Evolutionary conservation across 176 grass and related monocot species (phyloP).

Genomic region (Lolium perenne): DNA sequence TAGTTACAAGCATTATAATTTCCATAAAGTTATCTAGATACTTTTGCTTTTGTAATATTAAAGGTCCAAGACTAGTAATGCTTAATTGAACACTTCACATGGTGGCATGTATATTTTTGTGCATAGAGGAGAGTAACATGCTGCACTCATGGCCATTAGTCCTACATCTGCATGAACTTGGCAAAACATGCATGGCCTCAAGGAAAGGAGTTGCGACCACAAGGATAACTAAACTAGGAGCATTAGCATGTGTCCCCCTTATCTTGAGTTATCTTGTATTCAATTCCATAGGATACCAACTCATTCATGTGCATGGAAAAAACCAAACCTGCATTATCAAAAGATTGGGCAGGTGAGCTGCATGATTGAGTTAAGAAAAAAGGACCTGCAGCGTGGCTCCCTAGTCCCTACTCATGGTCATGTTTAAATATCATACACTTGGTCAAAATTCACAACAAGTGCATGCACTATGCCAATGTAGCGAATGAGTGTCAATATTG

Average conservation of each 20-base stretch:
- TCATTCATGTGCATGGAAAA: slow-evolving; percentile 59
- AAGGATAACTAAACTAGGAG: slow-evolving; percentile 43
- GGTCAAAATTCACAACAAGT: slow-evolving; percentile 44
- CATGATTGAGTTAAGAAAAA: slow-evolving; percentile 59
- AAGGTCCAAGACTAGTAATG: slow-evolving; percentile 6
- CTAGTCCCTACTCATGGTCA: slow-evolving; percentile 41
- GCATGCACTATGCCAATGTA: slow-evolving; percentile 40
- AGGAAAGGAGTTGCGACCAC: slow-evolving; percentile 31
- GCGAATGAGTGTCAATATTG: not conserved
- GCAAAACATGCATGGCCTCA: slow-evolving; percentile 45
- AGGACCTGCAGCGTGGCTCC: slow-evolving; percentile 47
- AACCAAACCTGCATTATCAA: slow-evolving; percentile 55
- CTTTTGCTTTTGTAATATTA: not conserved
- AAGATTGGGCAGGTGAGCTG: slow-evolving; percentile 59
- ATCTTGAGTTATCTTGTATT: slow-evolving; percentile 60
- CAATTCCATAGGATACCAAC: slow-evolving; percentile 59
- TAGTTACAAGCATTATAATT: not conserved
- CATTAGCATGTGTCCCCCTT: slow-evolving; percentile 61
- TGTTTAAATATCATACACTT: slow-evolving; percentile 51
- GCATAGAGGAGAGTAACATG: slow-evolving; percentile 48
- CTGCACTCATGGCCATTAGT: slow-evolving; percentile 18
- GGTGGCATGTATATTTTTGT: slow-evolving; percentile 1
- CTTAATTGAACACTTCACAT: slow-evolving; percentile 37
- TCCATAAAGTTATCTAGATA: not conserved
- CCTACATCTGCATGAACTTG: slow-evolving; percentile 36